phyloP scores from a whole-genome alignment of 352 stramenopile species.

The Globisporangium lucens region DNA sequence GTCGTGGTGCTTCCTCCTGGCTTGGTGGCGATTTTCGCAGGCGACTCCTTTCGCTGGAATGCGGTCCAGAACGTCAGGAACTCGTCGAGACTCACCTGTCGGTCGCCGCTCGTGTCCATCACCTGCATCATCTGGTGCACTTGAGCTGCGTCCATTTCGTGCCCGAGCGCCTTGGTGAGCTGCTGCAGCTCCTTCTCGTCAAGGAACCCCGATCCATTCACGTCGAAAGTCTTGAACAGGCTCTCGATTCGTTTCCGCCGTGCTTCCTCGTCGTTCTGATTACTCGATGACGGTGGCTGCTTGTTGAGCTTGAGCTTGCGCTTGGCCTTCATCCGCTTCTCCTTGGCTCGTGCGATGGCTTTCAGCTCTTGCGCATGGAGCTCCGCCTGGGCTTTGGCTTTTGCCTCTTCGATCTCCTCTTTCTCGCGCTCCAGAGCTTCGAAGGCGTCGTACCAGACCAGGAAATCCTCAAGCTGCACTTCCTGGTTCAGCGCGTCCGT shows the following conservation, averaged over 20 bases:
- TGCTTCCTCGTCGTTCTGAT: constrained; percentile 10
- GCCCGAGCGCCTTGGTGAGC: constrained; percentile 43
- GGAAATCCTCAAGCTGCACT: constrained; percentile 43
- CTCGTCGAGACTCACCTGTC: constrained; percentile 54
- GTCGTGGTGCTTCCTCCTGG: neutral
- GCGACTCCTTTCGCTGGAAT: constrained; percentile 34
- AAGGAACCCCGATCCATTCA: constrained; percentile 49
- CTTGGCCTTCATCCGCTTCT: constrained; percentile 31
- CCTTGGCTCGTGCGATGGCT: constrained; percentile 34
- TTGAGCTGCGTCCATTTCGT: constrained; percentile 40
- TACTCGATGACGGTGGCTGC: neutral
- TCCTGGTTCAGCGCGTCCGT: constrained; percentile 30
- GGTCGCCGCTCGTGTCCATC: constrained; percentile 65
- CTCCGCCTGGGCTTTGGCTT: constrained; percentile 39
- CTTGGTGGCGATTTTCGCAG: neutral
- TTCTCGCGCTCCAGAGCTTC: constrained; percentile 44
- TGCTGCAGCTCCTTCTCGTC: constrained; percentile 50
- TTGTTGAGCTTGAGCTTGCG: constrained; percentile 32
- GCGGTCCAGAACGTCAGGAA: constrained; percentile 69
- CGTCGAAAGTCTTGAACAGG: constrained; percentile 61
- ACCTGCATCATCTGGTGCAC: constrained; percentile 49
- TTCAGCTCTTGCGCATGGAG: constrained; percentile 39
- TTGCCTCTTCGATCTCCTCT: constrained; percentile 39
- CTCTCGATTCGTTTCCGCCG: constrained; percentile 31
- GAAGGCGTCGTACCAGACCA: constrained; percentile 54